Conservation (phyloP, 2,329 filamentous ascomycete genomes). For the Parastagonospora avenae region DNA sequence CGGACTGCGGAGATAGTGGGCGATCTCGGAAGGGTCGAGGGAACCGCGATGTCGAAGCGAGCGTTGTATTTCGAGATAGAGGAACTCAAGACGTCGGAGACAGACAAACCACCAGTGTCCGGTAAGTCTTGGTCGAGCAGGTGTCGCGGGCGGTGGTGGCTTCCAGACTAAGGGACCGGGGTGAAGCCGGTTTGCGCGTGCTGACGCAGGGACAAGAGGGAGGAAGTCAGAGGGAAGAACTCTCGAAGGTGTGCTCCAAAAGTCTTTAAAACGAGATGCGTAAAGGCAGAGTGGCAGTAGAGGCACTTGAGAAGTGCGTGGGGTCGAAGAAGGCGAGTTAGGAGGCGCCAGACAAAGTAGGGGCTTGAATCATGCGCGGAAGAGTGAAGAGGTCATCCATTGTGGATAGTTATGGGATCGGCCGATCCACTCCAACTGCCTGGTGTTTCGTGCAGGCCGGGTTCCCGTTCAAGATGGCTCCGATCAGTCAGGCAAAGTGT, state of each 20-base stretch:
- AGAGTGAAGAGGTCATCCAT: conserved; percentile 28
- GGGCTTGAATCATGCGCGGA: conserved; percentile 1
- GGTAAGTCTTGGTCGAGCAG: background rate
- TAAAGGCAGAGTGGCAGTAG: conserved; percentile 6
- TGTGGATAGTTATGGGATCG: conserved; percentile 22
- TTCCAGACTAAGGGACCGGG: conserved; percentile 6
- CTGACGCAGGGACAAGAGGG: conserved; percentile 19
- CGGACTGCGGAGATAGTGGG: too few species aligned
- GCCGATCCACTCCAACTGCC: conserved; percentile 13
- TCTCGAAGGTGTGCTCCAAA: background rate
- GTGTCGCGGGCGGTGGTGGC: conserved; percentile 10
- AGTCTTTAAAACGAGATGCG: background rate
- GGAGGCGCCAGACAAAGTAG: conserved; percentile 11
- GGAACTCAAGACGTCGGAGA: background rate
- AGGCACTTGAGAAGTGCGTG: background rate
- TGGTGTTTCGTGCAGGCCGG: conserved; percentile 21
- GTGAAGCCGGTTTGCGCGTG: conserved; percentile 17
- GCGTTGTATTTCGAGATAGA: background rate
- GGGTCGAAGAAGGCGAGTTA: conserved; percentile 4
- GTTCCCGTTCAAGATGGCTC: conserved; percentile 10
- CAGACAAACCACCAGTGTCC: too few species aligned
- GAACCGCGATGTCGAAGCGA: too few species aligned
- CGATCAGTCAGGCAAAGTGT: conserved; percentile 25
- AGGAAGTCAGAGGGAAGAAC: background rate
- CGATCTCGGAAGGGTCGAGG: too few species aligned